Conservation (phyloP, 2,329 filamentous ascomycete species). For the Colletotrichum magnum region DNA sequence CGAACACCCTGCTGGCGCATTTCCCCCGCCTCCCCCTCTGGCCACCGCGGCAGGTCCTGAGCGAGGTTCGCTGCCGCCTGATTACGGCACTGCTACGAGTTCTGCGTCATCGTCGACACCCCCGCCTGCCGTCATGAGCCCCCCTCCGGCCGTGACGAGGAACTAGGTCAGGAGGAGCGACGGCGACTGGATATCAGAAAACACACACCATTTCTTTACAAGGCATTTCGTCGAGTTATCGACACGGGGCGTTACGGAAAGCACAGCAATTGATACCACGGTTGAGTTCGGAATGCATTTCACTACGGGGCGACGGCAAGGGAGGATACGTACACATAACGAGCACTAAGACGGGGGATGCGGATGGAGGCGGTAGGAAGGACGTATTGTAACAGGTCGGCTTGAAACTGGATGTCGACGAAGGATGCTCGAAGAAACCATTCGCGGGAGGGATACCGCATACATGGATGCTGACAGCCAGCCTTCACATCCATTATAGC, state of each 20-base stretch:
- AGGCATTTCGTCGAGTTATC: conserved; percentile 26
- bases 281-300: conserved; percentile 23
- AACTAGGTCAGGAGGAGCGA: neutral
- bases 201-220: conserved; percentile 8
- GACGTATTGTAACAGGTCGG: conserved; percentile 1
- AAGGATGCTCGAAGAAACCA: neutral
- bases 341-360: conserved; percentile 8
- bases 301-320: conserved; percentile 7
- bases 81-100: conserved; percentile 31
- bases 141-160: conserved; percentile 29
- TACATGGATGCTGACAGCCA: neutral
- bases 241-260: conserved; percentile 21
- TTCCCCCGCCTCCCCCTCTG: conserved; percentile 20
- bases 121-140: conserved; percentile 24
- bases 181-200: neutral
- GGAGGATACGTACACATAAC: conserved; percentile 2
- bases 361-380: neutral
- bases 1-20: conserved; percentile 20
- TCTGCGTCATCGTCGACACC: conserved; percentile 30
- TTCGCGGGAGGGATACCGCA: neutral
- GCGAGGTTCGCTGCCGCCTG: conserved; percentile 33
- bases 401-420: conserved; percentile 5
- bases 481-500: no score
- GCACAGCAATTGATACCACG: conserved; percentile 37
- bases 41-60: conserved; percentile 1